Evolutionary conservation across 129 eudicot genomes (phyloP).

Genomic region (Lactuca sativa): DNA sequence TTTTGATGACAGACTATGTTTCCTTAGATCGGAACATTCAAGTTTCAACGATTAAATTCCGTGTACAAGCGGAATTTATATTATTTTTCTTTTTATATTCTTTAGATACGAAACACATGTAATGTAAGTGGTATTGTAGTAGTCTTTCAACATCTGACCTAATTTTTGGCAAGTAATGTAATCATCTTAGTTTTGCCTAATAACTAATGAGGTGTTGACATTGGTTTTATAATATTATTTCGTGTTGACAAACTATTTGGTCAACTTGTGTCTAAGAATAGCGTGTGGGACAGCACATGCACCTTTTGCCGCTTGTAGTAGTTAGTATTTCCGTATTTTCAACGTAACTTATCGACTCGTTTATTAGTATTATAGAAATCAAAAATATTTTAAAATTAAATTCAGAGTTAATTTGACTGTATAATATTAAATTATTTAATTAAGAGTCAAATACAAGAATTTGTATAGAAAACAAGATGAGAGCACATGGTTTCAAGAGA

Average conservation of each 20-base stretch:
- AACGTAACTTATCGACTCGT: constrained; percentile 1
- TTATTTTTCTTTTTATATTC: background rate
- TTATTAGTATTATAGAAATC: background rate
- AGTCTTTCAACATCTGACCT: background rate
- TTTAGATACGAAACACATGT: constrained; percentile 6
- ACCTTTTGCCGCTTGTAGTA: background rate
- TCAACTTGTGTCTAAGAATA: constrained; percentile 14
- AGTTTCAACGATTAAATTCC: background rate
- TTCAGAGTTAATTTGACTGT: background rate
- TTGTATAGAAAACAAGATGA: background rate
- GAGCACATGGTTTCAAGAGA: background rate
- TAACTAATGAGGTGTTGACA: background rate
- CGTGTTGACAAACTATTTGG: constrained; percentile 7
- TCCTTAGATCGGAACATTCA: no score
- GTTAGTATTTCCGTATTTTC: background rate
- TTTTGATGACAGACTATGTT: no score
- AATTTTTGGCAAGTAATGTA: background rate
- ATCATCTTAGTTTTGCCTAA: background rate
- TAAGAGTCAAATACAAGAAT: background rate
- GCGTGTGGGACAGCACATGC: constrained; percentile 22
- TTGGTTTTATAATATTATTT: background rate
- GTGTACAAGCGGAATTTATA: background rate
- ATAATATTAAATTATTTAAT: no score
- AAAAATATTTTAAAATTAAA: no score
- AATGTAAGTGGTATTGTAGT: constrained; percentile 5